Evolutionary conservation across 371 early-diverging fungal species (phyloP).

Genomic region (Batkoa obscura): DNA sequence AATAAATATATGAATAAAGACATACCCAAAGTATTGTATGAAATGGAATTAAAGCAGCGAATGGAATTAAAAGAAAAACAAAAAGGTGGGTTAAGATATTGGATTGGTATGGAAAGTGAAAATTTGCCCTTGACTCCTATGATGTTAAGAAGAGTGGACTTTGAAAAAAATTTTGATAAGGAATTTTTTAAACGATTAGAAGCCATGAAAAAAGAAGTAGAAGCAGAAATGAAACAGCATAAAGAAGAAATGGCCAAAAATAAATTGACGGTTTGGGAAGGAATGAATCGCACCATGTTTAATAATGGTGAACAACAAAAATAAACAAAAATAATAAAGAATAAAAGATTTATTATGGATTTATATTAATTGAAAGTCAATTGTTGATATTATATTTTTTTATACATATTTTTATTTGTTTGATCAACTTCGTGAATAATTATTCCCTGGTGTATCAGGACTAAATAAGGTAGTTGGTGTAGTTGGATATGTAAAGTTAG

Average conservation of each 20-base stretch:
- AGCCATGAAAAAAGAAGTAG: neutral
- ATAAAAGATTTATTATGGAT: too few species aligned
- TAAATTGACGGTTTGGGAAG: conserved; percentile 4
- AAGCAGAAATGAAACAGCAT: neutral
- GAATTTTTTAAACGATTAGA: neutral
- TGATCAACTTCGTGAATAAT: too few species aligned
- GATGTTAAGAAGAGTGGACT: neutral
- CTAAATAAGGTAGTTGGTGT: too few species aligned
- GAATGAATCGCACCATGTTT: neutral
- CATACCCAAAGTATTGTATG: conserved; percentile 47
- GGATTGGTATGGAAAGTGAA: neutral
- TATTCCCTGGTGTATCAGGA: too few species aligned
- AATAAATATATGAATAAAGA: conserved; percentile 40
- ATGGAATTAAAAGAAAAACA: conserved; percentile 7
- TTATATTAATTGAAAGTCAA: too few species aligned
- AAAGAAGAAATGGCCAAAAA: neutral
- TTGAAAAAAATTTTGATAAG: neutral
- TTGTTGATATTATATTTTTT: too few species aligned
- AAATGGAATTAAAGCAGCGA: conserved; percentile 37
- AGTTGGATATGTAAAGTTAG: too few species aligned
- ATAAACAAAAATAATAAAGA: too few species aligned
- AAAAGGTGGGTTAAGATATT: neutral
- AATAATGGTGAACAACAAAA: too few species aligned
- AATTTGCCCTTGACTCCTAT: conserved; percentile 2
- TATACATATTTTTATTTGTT: too few species aligned